Evolutionary conservation across 768 basidiomycete genomes (phyloP), one percentile per base, ranked within the genome.

Genomic region (Boletus insuetus): DNA sequence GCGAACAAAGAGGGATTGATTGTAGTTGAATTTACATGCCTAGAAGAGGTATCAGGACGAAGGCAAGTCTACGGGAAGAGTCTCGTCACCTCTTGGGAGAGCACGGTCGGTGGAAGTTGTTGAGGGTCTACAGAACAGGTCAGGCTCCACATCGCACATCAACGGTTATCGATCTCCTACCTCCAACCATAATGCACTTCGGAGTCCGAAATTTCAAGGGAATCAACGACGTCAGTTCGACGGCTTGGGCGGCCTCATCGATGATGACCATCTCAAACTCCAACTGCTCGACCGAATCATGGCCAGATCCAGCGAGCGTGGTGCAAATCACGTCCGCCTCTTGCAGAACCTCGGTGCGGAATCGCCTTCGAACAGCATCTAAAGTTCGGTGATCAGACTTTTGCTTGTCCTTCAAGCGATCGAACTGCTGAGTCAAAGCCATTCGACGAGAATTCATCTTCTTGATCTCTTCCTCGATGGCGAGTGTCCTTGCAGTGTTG

Each of bases 181-280:
- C 87, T 76, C 97, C 97, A 46, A 99, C 95, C 85, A 99, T 86
- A 54, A 98, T 84, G 65, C 93, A 97, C 31, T 85, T 82, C 49
- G 78, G 79, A 59, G 86, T 89, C 29, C 80, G 81, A 72, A 93
- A 98, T 70, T 91, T 97, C 58, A 99, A 77, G 38, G 97, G 97
- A 54, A 99, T 98, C 57, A 99, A 73, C 9, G 96, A 92, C 59
- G 91, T 94, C 40, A 98, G 79, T 71, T 99, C 97, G 45, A 98
- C 89, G 16, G 95, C 88, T 71, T 99, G 97, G 1, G 96, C 96
- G 2, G 97, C 97, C 71, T 99, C 97, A 65, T 99, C 97, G 56
- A 99, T 96, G 69, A 99, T 86, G 62, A 99, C 82, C 73, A 96
- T 91, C 62, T 97, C 95, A 67, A 98, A 98, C 49, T 95, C 89